These are phyloP conservation scores for Trypanosomatidae sp. DNA, from an alignment of 208 protist genomes.

Conservation along the genomic window DNA sequence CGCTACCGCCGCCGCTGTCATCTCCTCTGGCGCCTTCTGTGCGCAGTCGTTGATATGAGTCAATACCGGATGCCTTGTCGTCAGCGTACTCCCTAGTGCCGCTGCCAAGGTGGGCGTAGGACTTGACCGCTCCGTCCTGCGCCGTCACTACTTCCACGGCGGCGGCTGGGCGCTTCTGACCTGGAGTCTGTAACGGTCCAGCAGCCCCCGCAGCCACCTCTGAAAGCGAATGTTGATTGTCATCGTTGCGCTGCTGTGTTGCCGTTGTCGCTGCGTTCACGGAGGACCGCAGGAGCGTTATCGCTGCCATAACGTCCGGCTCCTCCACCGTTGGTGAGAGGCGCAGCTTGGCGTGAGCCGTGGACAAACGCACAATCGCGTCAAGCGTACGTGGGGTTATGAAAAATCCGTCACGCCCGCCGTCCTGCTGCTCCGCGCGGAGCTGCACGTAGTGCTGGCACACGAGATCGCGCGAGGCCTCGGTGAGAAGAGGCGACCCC, in stretches of 20 bases:
- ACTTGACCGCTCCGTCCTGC: not conserved
- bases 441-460: slow-evolving; percentile 91
- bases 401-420: slow-evolving; percentile 78
- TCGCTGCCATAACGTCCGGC: slow-evolving; percentile 87
- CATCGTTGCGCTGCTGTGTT: slow-evolving; percentile 58
- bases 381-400: slow-evolving; percentile 97
- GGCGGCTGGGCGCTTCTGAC: slow-evolving; percentile 25
- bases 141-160: slow-evolving; percentile 5
- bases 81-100: not conserved
- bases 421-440: slow-evolving; percentile 77
- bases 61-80: not conserved
- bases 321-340: slow-evolving; percentile 84
- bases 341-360: slow-evolving; percentile 94
- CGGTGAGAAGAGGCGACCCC: slow-evolving; percentile 75
- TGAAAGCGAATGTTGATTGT: slow-evolving; percentile 48
- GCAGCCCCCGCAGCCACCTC: slow-evolving; percentile 21
- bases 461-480: slow-evolving; percentile 87
- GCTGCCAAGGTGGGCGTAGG: not conserved
- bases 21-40: not conserved
- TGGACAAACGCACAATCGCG: slow-evolving; percentile 96
- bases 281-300: slow-evolving; percentile 75
- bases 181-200: not conserved
- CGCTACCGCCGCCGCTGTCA: not conserved
- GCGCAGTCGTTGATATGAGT: not conserved
- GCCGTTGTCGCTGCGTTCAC: slow-evolving; percentile 83